phyloP scores from a whole-genome alignment of 2,329 filamentous ascomycete species.

The Claviceps humidiphila region DNA sequence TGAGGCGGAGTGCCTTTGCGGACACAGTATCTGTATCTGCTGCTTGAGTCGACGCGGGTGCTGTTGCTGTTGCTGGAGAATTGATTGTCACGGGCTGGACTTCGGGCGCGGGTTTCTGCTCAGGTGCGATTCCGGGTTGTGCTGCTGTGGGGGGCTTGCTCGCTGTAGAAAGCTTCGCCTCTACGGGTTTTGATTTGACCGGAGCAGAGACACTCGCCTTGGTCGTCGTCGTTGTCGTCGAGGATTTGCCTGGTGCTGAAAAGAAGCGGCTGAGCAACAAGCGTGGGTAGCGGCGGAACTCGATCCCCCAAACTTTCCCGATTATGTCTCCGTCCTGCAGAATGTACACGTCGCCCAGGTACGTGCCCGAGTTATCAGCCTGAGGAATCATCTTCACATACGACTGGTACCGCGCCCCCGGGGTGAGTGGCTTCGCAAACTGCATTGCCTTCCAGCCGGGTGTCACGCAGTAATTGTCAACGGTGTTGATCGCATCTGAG shows the following conservation, averaged over 20 bases:
- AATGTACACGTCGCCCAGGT: slow-evolving; percentile 39
- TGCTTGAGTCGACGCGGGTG: slow-evolving; percentile 5
- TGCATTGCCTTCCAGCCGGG: slow-evolving; percentile 42
- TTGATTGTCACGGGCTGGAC: background rate
- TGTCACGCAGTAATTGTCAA: slow-evolving; percentile 40
- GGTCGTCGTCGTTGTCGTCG: background rate
- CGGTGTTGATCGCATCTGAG: slow-evolving; percentile 39
- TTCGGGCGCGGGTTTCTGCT: background rate
- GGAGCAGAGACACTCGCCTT: background rate
- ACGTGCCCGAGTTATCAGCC: slow-evolving; percentile 27
- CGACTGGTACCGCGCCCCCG: slow-evolving; percentile 36
- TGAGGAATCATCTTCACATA: slow-evolving; percentile 46
- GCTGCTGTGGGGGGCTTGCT: background rate
- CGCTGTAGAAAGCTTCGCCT: background rate
- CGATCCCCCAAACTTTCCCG: slow-evolving; percentile 40
- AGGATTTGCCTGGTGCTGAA: slow-evolving; percentile 24
- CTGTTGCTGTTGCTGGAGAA: slow-evolving; percentile 14
- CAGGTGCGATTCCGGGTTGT: background rate
- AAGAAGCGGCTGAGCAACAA: slow-evolving; percentile 53
- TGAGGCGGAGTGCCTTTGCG: slow-evolving; percentile 34
- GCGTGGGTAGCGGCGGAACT: slow-evolving; percentile 55
- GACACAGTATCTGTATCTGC: slow-evolving; percentile 8
- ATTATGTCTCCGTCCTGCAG: slow-evolving; percentile 38
- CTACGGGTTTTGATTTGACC: background rate
- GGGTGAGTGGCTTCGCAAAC: slow-evolving; percentile 33